Evolutionary conservation across 2,329 filamentous ascomycete genomes (phyloP), one percentile per base, ranked within the genome.

Genomic region (Aspergillus tamarii): DNA sequence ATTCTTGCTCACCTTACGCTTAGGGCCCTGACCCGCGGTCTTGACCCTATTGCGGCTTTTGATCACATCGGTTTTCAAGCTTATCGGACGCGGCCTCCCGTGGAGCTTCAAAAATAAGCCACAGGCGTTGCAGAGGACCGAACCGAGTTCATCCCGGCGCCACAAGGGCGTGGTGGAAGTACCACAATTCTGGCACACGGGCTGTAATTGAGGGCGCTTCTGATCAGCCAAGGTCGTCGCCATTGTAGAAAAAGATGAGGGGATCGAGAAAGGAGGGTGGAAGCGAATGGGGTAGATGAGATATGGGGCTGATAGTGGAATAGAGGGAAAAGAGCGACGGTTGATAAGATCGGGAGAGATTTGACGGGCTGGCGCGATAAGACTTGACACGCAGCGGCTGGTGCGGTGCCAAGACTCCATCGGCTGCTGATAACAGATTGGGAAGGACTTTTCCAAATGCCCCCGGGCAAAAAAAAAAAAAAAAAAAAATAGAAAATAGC

Each of bases 1-100:
- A 43, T 52, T 61, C 48, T 61, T 56, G 75, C 81, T 74, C 82
- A 93, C 92, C 89, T 96, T 96, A 80, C 93, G 94, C 73, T 92
- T 91, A 54, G 89, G 88, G 67, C 91, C 87, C 73, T 94, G 86
- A 3, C 84, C 92, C 10, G 91, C 88, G 60, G 93, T 95, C 85
- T 98, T 98, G 72, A 98, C 94, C 69, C 95, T 89, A 81, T 99
- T 99, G 74, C 95, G 93, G 83, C 94, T 97, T 85, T 99, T 99
- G 83, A 99, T 99, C 70, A 98, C 94, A 84, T 99, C 95, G 56
- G 95, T 98, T 85, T 99, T 99, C 73, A 99, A 87, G 72, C 92
- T 96, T 78, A 97, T 97, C 70, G 95, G 95, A 62, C 95, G 90
- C 65, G 95, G 89, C 30, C 94, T 91, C 68, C 94, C 94, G 78